These are phyloP conservation scores for Flagelloscypha sp. DNA, from an alignment of 768 basidiomycete genomes.

Conservation along the genomic window DNA sequence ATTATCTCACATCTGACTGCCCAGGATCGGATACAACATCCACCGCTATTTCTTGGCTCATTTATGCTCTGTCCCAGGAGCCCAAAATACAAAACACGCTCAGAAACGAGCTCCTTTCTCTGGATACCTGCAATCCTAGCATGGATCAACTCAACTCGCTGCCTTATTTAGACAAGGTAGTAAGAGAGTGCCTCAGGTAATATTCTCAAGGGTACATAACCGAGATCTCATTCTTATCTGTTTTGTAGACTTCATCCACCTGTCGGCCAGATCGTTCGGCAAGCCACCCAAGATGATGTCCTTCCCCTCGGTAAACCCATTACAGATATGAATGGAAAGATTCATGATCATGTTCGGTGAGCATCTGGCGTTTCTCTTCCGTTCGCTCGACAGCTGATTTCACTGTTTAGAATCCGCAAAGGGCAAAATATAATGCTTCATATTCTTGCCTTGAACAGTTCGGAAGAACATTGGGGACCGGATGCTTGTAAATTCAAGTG, in stretches of 20 bases:
- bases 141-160: conserved; percentile 65
- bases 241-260: conserved; percentile 50
- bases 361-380: conserved; percentile 7
- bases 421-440: conserved; percentile 42
- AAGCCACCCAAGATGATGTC: conserved; percentile 44
- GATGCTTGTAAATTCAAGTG: conserved; percentile 58
- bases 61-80: conserved; percentile 45
- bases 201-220: too few relatives aligned
- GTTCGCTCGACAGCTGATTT: not conserved
- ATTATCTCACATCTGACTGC: not conserved
- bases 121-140: conserved; percentile 48
- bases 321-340: conserved; percentile 33
- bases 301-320: conserved; percentile 41
- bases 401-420: conserved; percentile 26
- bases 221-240: too few relatives aligned
- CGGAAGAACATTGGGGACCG: conserved; percentile 50
- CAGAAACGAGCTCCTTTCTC: conserved; percentile 44
- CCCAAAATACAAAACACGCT: conserved; percentile 46
- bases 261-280: conserved; percentile 32
- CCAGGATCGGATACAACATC: too few relatives aligned
- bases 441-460: conserved; percentile 44
- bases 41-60: conserved; percentile 47
- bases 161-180: conserved; percentile 61
- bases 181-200: conserved; percentile 60
- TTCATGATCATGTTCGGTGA: conserved; percentile 32